phyloP scores from a whole-genome alignment of 805 yeast genomes.

The Ogataea methanolica region DNA sequence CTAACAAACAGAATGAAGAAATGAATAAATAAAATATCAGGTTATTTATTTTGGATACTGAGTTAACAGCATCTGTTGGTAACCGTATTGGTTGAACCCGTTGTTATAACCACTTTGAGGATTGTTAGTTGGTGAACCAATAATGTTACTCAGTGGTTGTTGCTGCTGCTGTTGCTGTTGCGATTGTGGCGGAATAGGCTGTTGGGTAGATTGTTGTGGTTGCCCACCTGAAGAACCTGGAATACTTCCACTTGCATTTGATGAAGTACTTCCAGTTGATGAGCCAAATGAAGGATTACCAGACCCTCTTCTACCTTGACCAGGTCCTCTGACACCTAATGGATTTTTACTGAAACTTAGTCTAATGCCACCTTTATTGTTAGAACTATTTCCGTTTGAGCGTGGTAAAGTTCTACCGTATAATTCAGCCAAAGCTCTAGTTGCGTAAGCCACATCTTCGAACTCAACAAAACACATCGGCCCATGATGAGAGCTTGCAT shows the following conservation, averaged over 20 bases:
- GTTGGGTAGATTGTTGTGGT: background rate
- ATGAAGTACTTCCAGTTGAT: background rate
- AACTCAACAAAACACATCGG: slow-evolving; percentile 99
- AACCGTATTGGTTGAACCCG: slow-evolving; percentile 16
- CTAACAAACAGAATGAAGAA: background rate
- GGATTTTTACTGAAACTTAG: slow-evolving; percentile 95
- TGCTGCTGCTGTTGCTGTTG: slow-evolving; percentile 1
- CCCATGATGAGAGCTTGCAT: slow-evolving; percentile 58
- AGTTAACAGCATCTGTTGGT: slow-evolving; percentile 19
- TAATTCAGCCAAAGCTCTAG: slow-evolving; percentile 87
- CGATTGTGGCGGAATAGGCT: slow-evolving; percentile 3
- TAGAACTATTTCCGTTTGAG: slow-evolving; percentile 42
- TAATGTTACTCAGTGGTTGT: slow-evolving; percentile 6
- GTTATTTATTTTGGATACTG: slow-evolving; percentile 18
- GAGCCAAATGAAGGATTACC: slow-evolving; percentile 11
- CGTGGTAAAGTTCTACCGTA: slow-evolving; percentile 91
- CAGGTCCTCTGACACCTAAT: slow-evolving; percentile 82
- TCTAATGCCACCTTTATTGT: slow-evolving; percentile 84
- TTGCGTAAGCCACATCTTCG: slow-evolving; percentile 92
- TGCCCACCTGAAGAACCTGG: background rate
- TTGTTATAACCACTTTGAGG: slow-evolving; percentile 9
- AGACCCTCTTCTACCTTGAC: slow-evolving; percentile 28
- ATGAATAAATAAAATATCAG: background rate
- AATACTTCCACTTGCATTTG: slow-evolving; percentile 5
- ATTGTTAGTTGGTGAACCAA: slow-evolving; percentile 2